A percentile compares a stretch with the other conserved stretches of the same genome.
phyloP scores from a whole-genome alignment of 768 basidiomycete species.

The Podaxis sp. region DNA sequence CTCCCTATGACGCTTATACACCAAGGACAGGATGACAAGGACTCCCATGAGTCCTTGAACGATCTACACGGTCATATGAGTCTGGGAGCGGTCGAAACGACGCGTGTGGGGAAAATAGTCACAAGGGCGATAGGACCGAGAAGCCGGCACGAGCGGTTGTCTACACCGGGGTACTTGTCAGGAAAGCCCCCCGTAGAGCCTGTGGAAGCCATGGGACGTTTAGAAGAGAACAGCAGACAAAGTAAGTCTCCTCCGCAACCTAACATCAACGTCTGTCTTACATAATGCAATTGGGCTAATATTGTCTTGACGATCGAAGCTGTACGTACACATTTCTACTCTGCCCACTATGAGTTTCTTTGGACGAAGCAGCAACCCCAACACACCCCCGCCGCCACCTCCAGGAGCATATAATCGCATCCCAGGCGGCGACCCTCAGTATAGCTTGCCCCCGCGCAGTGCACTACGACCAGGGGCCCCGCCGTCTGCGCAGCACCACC shows the following conservation, averaged over 20 bases:
- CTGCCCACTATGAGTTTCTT: conserved; percentile 49
- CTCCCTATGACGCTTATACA: conserved; percentile 89
- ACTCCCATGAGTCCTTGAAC: conserved; percentile 90
- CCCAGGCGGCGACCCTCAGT: conserved; percentile 28
- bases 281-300: background rate
- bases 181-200: conserved; percentile 13
- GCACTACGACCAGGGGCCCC: conserved; percentile 27
- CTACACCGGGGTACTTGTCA: conserved; percentile 40
- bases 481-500: conserved; percentile 39
- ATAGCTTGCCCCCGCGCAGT: conserved; percentile 28
- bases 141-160: conserved; percentile 49
- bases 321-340: background rate
- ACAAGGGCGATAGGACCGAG: conserved; percentile 54
- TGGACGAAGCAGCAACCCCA: conserved; percentile 35
- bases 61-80: conserved; percentile 52
- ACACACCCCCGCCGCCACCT: conserved; percentile 36
- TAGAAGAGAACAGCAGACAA: background rate
- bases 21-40: conserved; percentile 81
- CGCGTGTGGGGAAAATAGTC: conserved; percentile 36
- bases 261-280: conserved; percentile 4
- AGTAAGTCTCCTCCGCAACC: background rate
- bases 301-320: conserved; percentile 1
- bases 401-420: conserved; percentile 42
- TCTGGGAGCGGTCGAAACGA: conserved; percentile 31
- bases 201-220: conserved; percentile 3